Percentiles rank a stretch among this genome's conserved stretches.
phyloP scores from a whole-genome alignment of 1,284 basidiomycete species.

The Afroboletus lepidellus region DNA sequence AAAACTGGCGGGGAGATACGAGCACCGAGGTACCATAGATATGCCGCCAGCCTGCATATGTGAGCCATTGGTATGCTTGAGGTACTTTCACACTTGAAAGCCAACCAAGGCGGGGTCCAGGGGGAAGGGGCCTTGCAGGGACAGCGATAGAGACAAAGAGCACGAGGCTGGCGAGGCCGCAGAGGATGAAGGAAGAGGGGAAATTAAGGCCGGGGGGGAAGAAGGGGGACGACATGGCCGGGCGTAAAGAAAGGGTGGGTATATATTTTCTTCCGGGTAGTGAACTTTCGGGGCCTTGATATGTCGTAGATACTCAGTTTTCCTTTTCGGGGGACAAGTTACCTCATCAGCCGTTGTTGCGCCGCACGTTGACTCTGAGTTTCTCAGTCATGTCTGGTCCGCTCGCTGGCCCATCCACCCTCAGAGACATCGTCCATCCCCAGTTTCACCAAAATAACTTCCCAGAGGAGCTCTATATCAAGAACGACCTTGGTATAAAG shows the following conservation, averaged over 20 bases:
- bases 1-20: background rate
- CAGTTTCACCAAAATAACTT: slow-evolving; percentile 96
- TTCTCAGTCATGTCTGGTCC: slow-evolving; percentile 45
- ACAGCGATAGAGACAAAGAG: slow-evolving; percentile 4
- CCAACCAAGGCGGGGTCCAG: slow-evolving; percentile 43
- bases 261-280: background rate
- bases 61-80: slow-evolving; percentile 44
- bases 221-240: background rate
- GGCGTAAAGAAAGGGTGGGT: background rate
- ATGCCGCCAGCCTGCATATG: slow-evolving; percentile 45
- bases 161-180: slow-evolving; percentile 8
- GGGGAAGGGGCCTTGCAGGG: slow-evolving; percentile 34
- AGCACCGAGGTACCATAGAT: slow-evolving; percentile 38
- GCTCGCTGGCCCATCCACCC: slow-evolving; percentile 59
- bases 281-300: background rate
- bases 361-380: background rate
- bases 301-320: background rate
- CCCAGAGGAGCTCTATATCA: slow-evolving; percentile 80
- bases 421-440: slow-evolving; percentile 78
- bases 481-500: slow-evolving; percentile 82
- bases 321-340: slow-evolving; percentile 2
- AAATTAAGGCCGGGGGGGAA: background rate
- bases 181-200: slow-evolving; percentile 5
- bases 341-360: background rate
- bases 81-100: slow-evolving; percentile 38